Conservation (phyloP, 495 filamentous ascomycete species). For the Penicillium robsamsonii region DNA sequence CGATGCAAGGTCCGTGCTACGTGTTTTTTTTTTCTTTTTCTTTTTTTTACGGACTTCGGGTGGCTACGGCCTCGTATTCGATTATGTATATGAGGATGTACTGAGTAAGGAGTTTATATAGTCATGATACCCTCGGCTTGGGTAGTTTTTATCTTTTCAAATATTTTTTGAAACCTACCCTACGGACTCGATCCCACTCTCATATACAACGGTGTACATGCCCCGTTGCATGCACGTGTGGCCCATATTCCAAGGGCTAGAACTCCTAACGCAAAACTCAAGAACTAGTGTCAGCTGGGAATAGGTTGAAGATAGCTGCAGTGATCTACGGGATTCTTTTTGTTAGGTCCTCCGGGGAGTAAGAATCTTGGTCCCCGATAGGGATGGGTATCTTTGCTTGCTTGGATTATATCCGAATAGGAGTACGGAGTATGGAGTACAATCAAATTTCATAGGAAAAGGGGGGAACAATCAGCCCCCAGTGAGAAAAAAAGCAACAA, state of each 20-base stretch:
- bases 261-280: slow-evolving; percentile 1
- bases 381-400: slow-evolving; percentile 1
- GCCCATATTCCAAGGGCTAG: slow-evolving; percentile 23
- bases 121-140: neutral
- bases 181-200: slow-evolving; percentile 1
- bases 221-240: neutral
- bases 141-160: neutral
- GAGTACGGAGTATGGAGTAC: neutral
- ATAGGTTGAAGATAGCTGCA: slow-evolving; percentile 12
- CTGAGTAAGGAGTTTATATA: neutral
- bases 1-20: slow-evolving; percentile 14
- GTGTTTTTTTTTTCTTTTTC: neutral
- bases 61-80: neutral
- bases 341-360: slow-evolving; percentile 14
- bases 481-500: neutral
- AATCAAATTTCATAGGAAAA: neutral
- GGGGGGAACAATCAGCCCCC: neutral
- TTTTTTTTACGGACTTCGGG: neutral
- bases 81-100: neutral
- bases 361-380: slow-evolving; percentile 17
- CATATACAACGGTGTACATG: slow-evolving; percentile 4
- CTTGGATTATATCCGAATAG: neutral
- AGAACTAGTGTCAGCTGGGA: neutral
- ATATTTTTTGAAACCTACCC: too few species aligned
- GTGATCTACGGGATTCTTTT: slow-evolving; percentile 18